Evolutionary conservation across 768 basidiomycete species (phyloP).

Genomic region (Boletus rubescentipes): DNA sequence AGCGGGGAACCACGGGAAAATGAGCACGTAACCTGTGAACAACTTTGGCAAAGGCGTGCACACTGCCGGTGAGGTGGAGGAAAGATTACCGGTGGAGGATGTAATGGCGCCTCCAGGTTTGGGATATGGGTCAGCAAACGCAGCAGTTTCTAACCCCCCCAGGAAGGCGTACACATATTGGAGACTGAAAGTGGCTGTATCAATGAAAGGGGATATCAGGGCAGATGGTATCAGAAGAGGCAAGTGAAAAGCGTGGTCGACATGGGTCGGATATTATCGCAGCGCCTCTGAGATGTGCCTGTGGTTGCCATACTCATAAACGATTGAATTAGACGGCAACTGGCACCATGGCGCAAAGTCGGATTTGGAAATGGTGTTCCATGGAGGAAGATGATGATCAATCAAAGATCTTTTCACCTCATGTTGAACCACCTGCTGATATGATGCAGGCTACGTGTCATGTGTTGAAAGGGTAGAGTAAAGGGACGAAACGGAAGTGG

Average conservation of each 20-base stretch:
- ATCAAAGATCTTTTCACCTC: constrained; percentile 34
- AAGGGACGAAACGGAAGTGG: constrained; percentile 27
- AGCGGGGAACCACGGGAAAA: constrained; percentile 14
- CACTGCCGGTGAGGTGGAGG: neutral
- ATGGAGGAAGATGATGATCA: constrained; percentile 26
- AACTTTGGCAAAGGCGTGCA: neutral
- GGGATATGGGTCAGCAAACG: constrained; percentile 11
- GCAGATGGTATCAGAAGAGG: constrained; percentile 18
- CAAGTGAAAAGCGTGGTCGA: constrained; percentile 21
- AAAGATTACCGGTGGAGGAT: constrained; percentile 17
- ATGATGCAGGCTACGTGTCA: constrained; percentile 27
- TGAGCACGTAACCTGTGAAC: constrained; percentile 22
- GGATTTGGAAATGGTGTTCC: constrained; percentile 23
- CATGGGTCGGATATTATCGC: constrained; percentile 33
- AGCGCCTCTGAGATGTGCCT: constrained; percentile 25
- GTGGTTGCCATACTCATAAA: constrained; percentile 25
- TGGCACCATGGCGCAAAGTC: constrained; percentile 22
- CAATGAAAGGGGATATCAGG: constrained; percentile 22
- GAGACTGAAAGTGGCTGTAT: constrained; percentile 24
- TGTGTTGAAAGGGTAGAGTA: constrained; percentile 22
- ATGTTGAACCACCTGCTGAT: constrained; percentile 34
- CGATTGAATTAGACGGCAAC: constrained; percentile 31
- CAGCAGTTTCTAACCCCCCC: constrained; percentile 9
- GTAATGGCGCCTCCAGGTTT: constrained; percentile 11
- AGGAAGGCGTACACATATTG: constrained; percentile 12